Percentiles rank a stretch among this genome's conserved stretches.
Conservation (phyloP, 2,329 filamentous ascomycete species). For the Nothophoma quercina region DNA sequence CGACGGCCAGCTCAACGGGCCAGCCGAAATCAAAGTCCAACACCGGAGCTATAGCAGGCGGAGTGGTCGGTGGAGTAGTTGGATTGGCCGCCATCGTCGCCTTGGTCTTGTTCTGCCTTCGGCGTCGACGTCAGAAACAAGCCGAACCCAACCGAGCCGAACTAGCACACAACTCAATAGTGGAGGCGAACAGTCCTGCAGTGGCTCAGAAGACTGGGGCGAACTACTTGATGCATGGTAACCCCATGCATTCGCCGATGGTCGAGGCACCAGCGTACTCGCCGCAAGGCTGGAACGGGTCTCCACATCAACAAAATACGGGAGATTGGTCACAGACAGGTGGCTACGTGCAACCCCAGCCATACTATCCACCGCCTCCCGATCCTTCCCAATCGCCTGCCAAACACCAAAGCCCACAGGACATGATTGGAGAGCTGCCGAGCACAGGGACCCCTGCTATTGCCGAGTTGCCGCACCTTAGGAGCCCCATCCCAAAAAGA, state of each 20-base stretch:
- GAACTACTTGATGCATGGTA: constrained; percentile 7
- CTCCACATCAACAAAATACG: too few species aligned
- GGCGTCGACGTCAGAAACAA: constrained; percentile 24
- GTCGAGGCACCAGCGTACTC: constrained; percentile 20
- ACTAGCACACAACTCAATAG: neutral
- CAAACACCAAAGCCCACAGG: neutral
- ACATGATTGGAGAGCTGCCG: constrained; percentile 4
- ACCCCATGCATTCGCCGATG: constrained; percentile 18
- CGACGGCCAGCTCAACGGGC: constrained; percentile 6
- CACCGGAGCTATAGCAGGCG: constrained; percentile 44
- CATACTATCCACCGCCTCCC: constrained; percentile 6
- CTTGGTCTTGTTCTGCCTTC: constrained; percentile 33
- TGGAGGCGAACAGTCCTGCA: neutral
- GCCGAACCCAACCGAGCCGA: neutral
- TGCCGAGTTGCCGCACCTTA: constrained; percentile 2
- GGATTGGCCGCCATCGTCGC: constrained; percentile 27
- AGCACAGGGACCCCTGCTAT: neutral
- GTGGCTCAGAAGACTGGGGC: constrained; percentile 4
- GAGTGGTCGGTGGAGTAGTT: constrained; percentile 44
- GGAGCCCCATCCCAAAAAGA: constrained; percentile 8
- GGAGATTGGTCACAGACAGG: too few species aligned
- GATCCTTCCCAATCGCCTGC: neutral
- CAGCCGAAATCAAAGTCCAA: constrained; percentile 14
- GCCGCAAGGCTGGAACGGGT: constrained; percentile 8
- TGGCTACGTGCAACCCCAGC: neutral